phyloP scores from a whole-genome alignment of 176 grass and related monocot genomes.

The Oryza longistaminata region DNA sequence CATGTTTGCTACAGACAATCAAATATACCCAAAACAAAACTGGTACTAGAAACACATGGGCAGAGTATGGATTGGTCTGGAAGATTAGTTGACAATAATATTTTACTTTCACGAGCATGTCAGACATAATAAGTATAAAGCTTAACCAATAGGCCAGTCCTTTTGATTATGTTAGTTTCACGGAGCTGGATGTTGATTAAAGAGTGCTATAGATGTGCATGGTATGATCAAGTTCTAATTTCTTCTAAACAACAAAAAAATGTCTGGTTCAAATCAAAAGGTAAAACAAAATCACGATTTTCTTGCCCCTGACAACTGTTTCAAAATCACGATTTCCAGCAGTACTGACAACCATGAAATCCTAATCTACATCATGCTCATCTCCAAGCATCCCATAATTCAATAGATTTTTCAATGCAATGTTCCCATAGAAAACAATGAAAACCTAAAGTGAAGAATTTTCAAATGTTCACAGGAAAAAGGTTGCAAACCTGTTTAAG shows the following conservation, averaged over 20 bases:
- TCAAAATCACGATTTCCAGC: not conserved
- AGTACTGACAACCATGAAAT: constrained; percentile 3
- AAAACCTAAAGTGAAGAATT: not conserved
- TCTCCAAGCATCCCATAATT: not conserved
- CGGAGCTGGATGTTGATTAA: constrained; percentile 14
- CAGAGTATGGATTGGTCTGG: not conserved
- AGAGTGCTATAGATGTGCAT: not conserved
- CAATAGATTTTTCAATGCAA: not conserved
- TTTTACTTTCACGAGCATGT: not conserved
- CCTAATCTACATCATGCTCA: not conserved
- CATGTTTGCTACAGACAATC: not conserved
- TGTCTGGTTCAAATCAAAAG: not conserved
- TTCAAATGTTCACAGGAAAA: constrained; percentile 24
- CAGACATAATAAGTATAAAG: not conserved
- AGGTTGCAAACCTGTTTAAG: constrained; percentile 66
- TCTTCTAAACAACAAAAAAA: not conserved
- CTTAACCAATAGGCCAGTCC: not conserved
- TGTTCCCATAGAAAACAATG: not conserved
- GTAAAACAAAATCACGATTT: constrained; percentile 1
- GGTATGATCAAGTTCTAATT: not conserved
- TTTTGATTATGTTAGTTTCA: constrained; percentile 1
- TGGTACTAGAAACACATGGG: not conserved
- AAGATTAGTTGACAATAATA: not conserved
- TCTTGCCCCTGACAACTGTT: not conserved
- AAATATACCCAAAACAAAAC: not conserved